phyloP scores from a whole-genome alignment of 2,329 filamentous ascomycete species.

The Aspergillus novoparasiticus region DNA sequence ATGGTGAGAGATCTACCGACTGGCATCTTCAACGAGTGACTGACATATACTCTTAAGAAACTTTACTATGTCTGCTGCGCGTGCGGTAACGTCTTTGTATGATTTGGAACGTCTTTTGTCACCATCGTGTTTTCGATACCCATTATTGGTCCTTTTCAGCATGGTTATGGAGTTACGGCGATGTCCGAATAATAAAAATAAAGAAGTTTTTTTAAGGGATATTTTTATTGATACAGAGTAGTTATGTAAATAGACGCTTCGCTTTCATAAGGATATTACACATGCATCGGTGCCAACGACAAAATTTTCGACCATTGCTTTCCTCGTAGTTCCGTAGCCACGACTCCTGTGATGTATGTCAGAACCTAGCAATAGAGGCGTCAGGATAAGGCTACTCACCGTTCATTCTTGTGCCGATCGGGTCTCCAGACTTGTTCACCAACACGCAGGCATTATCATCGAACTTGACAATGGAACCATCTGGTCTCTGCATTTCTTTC shows the following conservation, averaged over 20 bases:
- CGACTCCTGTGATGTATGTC: constrained; percentile 63
- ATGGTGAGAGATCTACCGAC: constrained; percentile 69
- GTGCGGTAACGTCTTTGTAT: constrained; percentile 81
- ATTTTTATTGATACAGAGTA: constrained; percentile 35
- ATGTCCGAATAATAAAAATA: constrained; percentile 16
- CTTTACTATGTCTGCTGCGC: constrained; percentile 91
- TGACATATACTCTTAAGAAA: constrained; percentile 62
- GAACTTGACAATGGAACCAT: constrained; percentile 89
- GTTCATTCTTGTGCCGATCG: constrained; percentile 88
- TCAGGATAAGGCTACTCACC: constrained; percentile 49
- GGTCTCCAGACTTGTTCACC: constrained; percentile 95
- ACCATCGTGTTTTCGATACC: constrained; percentile 34
- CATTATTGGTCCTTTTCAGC: constrained; percentile 22
- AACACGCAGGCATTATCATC: constrained; percentile 98
- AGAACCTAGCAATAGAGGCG: constrained; percentile 16
- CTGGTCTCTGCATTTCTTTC: constrained; percentile 82
- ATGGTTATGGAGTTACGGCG: constrained; percentile 27
- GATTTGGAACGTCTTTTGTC: constrained; percentile 25
- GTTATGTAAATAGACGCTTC: constrained; percentile 28
- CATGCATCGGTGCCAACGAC: constrained; percentile 84
- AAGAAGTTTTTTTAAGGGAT: constrained; percentile 1
- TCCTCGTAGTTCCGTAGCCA: constrained; percentile 83
- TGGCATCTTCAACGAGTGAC: not conserved
- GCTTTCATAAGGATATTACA: constrained; percentile 53
- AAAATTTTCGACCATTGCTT: constrained; percentile 99